A percentile compares a stretch with the other conserved stretches of the same genome.
phyloP scores from a whole-genome alignment of 1,139 yeast genomes.

The Geotrichum phurueaensis region DNA sequence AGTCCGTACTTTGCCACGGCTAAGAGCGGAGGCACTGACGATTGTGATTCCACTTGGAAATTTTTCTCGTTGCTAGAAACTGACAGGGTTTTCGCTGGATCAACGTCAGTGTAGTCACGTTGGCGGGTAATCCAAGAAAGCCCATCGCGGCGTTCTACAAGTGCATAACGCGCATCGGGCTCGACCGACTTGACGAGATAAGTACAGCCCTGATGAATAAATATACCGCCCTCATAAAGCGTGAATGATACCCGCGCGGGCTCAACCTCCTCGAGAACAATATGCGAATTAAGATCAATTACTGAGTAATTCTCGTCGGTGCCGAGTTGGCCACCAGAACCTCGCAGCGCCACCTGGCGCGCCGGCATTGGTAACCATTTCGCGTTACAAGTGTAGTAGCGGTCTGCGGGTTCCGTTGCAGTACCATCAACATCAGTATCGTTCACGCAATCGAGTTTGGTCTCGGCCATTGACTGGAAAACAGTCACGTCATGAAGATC shows the following conservation, averaged over 20 bases:
- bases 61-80: background rate
- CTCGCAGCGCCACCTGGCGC: conserved; percentile 47
- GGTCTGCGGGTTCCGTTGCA: conserved; percentile 41
- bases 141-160: conserved; percentile 67
- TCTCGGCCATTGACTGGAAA: conserved; percentile 16
- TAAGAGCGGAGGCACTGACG: background rate
- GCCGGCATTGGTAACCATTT: conserved; percentile 77
- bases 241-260: conserved; percentile 85
- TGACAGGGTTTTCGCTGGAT: conserved; percentile 57
- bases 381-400: conserved; percentile 51
- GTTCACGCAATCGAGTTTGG: conserved; percentile 17
- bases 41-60: background rate
- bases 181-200: conserved; percentile 81
- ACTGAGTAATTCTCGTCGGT: conserved; percentile 80
- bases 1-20: conserved; percentile 46
- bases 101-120: conserved; percentile 87
- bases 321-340: background rate
- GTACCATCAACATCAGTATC: conserved; percentile 12
- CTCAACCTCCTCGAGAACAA: conserved; percentile 85
- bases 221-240: conserved; percentile 90
- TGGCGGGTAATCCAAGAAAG: conserved; percentile 93
- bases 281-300: conserved; percentile 72
- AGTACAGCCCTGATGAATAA: conserved; percentile 87
- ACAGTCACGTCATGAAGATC: background rate
- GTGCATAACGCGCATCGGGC: conserved; percentile 67